phyloP scores from a whole-genome alignment of 495 filamentous ascomycete genomes.

The Penicillium pulvis region DNA sequence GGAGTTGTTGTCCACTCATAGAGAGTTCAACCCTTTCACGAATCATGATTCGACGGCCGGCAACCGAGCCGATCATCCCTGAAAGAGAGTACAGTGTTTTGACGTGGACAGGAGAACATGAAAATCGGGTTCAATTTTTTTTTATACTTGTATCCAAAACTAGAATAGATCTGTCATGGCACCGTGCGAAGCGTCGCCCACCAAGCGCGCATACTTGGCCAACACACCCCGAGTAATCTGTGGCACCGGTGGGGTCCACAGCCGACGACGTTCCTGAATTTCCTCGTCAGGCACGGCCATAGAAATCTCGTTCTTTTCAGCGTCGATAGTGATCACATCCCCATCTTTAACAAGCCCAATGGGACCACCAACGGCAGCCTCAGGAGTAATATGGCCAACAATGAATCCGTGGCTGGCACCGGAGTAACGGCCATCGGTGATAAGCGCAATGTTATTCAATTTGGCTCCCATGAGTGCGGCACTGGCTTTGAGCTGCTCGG shows the following conservation, averaged over 20 bases:
- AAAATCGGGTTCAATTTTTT: background rate
- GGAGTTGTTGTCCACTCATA: background rate
- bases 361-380: slow-evolving; percentile 81
- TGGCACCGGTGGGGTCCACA: slow-evolving; percentile 73
- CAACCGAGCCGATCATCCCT: background rate
- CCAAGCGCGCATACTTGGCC: slow-evolving; percentile 83
- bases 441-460: slow-evolving; percentile 83
- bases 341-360: slow-evolving; percentile 80
- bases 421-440: slow-evolving; percentile 91
- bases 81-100: background rate
- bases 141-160: slow-evolving; percentile 1
- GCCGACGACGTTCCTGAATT: slow-evolving; percentile 62
- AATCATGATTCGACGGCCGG: background rate
- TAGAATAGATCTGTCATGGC: slow-evolving; percentile 58
- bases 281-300: slow-evolving; percentile 78
- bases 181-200: slow-evolving; percentile 73
- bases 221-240: slow-evolving; percentile 82
- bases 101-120: background rate
- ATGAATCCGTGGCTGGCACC: slow-evolving; percentile 96
- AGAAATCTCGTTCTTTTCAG: slow-evolving; percentile 71
- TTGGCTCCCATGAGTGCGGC: slow-evolving; percentile 93
- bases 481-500: slow-evolving; percentile 89
- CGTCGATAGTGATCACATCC: slow-evolving; percentile 85
- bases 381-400: slow-evolving; percentile 91
- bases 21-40: background rate